Conservation (phyloP, 495 filamentous ascomycete genomes). For the Lophium mytilinum region DNA sequence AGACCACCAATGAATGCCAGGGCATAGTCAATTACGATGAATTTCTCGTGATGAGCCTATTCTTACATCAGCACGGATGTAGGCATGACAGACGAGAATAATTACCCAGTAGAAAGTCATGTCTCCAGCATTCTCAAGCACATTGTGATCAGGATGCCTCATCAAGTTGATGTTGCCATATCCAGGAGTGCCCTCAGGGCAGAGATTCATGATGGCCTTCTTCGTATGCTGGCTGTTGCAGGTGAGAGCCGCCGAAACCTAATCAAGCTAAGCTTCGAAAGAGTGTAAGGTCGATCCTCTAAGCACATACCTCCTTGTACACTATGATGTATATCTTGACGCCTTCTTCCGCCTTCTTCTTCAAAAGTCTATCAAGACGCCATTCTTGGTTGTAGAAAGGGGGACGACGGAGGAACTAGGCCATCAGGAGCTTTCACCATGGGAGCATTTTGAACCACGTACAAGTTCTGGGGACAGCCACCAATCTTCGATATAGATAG, state of each 20-base stretch:
- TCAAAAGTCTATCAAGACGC: constrained; percentile 78
- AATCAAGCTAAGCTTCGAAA: constrained; percentile 31
- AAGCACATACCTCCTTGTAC: constrained; percentile 59
- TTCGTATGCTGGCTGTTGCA: constrained; percentile 94
- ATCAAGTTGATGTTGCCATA: constrained; percentile 82
- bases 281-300: not conserved
- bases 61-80: not conserved
- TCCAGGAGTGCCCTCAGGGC: constrained; percentile 68
- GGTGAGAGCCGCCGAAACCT: constrained; percentile 67
- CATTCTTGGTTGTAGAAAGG: constrained; percentile 75
- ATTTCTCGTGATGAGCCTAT: constrained; percentile 85
- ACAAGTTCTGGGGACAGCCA: constrained; percentile 85
- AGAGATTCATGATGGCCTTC: constrained; percentile 68
- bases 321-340: constrained; percentile 93
- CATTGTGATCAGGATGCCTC: constrained; percentile 92
- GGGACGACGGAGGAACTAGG: constrained; percentile 70
- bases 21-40: constrained; percentile 86
- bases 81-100: not conserved
- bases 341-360: constrained; percentile 79
- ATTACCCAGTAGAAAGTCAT: constrained; percentile 90
- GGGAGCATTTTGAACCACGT: not conserved
- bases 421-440: not conserved
- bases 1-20: constrained; percentile 88
- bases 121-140: constrained; percentile 86
- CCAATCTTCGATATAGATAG: constrained; percentile 95